Base-by-base conservation (phyloP, 768 basidiomycete genomes). In the Tulasnella sp. region DNA sequence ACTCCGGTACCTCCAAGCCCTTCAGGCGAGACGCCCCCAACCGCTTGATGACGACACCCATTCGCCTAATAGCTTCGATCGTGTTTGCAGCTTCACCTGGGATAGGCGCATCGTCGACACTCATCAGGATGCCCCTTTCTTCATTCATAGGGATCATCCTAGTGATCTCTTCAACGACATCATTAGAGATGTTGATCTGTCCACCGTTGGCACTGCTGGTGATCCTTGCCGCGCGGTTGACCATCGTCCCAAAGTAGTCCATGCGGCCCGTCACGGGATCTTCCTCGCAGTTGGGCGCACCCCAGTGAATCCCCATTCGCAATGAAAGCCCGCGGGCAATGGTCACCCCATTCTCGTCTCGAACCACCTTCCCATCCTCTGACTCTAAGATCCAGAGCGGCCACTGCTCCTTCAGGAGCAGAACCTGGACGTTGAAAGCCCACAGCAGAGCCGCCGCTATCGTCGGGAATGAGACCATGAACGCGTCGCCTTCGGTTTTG, bases 401-500 rank as follows among this genome's bases (percentile, higher is more conserved):
- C 96, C 96, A 99, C 11, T 81, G 72, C 61, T 87, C 83, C 29
- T 84, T 74, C 24, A 98, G 74, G 10, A 99, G 76, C 65, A 87
- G 80, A 27, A 83, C 73, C 69, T 98, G 96, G 17, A 92, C 87
- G 29, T 80, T 82, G 66, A 96, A 75, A 64, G 85, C 85, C 87
- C 91, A 99, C 77, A 91, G 84, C 17, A 97, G 71, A 0, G 91
- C 96, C 0, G 87, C 78, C 1, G 91, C 76, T 11, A 91, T 80
- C 1, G 84, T 88, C 2, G 90, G 87, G 78, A 99, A 99, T 21
- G 94, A 91, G 54, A 92, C 92, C 88, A 99, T 93, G 76, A 99
- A 99, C 0, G 94, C 84, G 67, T 98, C 96, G 27, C 96, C 96
- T 83, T 99, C 96, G 10, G 96, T 99, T 73, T 99, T 99, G 67